A percentile compares a stretch with the other conserved stretches of the same genome.
Conservation (phyloP, 805 yeast species). For the Saturnispora mendoncae region DNA sequence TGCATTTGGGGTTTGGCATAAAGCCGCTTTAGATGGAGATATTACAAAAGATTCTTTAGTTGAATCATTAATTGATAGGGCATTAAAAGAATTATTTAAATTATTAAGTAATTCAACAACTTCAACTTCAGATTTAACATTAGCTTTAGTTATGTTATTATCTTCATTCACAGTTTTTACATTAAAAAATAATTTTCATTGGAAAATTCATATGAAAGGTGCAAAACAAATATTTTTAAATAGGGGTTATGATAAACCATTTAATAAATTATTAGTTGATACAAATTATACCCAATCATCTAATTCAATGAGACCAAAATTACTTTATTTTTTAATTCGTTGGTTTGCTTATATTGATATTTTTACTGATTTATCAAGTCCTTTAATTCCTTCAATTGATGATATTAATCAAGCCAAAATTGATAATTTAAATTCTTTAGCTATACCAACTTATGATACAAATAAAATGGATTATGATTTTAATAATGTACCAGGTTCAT, state of each 20-base stretch:
- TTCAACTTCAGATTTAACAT: slow-evolving; percentile 56
- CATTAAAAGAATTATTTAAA: slow-evolving; percentile 47
- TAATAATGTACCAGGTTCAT: slow-evolving; percentile 13
- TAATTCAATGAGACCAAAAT: slow-evolving; percentile 25
- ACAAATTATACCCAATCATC: slow-evolving; percentile 7
- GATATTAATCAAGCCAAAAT: slow-evolving; percentile 15
- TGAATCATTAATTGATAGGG: slow-evolving; percentile 44
- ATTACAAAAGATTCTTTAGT: slow-evolving; percentile 31
- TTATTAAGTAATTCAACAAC: slow-evolving; percentile 42
- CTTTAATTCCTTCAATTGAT: slow-evolving; percentile 27
- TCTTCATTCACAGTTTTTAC: slow-evolving; percentile 47
- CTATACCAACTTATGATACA: background rate
- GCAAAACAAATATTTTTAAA: slow-evolving; percentile 57
- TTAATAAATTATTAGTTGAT: slow-evolving; percentile 21
- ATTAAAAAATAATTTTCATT: slow-evolving; percentile 35
- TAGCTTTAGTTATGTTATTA: slow-evolving; percentile 52
- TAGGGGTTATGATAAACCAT: slow-evolving; percentile 35
- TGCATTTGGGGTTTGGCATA: slow-evolving; percentile 41
- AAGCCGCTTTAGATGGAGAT: slow-evolving; percentile 19
- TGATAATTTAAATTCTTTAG: background rate
- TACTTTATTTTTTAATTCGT: slow-evolving; percentile 48
- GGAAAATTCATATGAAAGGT: slow-evolving; percentile 60
- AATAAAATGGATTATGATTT: slow-evolving; percentile 25
- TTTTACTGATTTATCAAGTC: slow-evolving; percentile 52
- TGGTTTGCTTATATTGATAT: slow-evolving; percentile 67